Evolutionary conservation across 2,329 filamentous ascomycete species (phyloP), one percentile per base, ranked within the genome.

Genomic region (Pseudocercospora crystallina): DNA sequence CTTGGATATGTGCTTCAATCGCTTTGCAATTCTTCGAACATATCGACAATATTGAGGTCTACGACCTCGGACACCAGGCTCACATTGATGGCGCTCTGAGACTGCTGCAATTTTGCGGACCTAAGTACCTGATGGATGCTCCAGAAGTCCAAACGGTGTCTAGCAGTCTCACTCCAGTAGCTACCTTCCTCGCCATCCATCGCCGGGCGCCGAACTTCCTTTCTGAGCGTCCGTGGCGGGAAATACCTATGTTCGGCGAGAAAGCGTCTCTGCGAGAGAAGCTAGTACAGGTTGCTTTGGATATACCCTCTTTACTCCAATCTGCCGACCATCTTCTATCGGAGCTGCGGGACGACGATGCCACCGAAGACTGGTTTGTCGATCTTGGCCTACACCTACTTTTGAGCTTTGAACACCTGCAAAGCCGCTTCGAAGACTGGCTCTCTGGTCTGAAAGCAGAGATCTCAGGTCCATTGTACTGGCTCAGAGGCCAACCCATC

Each of bases 11-110:
- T 17, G 42, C 31, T 2, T 44, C 42, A 8, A 44, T 44, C 12
- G 42, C 42, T 12, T 13, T 44, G 5, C 42, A 44, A n/a, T 44
- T 34, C 29, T 44, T 34, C 17, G 42, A 44, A 30, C 42, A 44
- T 7, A 17, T 20, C 14, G 20, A 26, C 20, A 4, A 7, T 7
- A 3, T 38, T 17, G 36, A 38, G 13, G 36, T 38, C n/a, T 38
- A 9, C 14, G 36, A 14, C 20, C 13, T n/a, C 20, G 36, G 36
- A 2, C 36, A 38, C 14, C 36, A 38, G 8, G 36, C 36, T 38
- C 36, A 38, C 14, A 14, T 38, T 14, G 36, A 38, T 38, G 36
- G 36, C 36, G 36, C 36, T 38, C 36, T 38, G 8, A 26, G 20
- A 26, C 4, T 26, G 20, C 20, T 26, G 4, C 4, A 26, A 7